phyloP scores from a whole-genome alignment of 306 rosid species.

The Lathyrus tuberosus region DNA sequence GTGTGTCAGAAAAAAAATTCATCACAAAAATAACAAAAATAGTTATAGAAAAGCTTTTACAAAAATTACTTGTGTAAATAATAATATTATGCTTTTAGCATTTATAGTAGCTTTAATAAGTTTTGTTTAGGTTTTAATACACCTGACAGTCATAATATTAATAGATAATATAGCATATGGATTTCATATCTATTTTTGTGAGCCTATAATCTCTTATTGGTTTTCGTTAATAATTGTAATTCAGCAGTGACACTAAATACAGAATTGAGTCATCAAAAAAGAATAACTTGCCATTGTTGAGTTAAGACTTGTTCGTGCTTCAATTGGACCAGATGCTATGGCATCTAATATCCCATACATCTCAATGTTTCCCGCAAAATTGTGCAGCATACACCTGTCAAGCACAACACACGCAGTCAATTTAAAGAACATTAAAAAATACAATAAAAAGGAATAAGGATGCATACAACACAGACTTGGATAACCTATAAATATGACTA shows the following conservation, averaged over 20 bases:
- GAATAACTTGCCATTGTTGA: slow-evolving; percentile 78
- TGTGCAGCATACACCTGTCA: slow-evolving; percentile 96
- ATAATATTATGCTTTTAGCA: background rate
- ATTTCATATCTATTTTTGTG: too few species aligned
- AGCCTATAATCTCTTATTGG: too few species aligned
- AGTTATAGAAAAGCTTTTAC: background rate
- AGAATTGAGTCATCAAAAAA: slow-evolving; percentile 27
- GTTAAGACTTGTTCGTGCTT: slow-evolving; percentile 71
- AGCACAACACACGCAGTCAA: slow-evolving; percentile 35
- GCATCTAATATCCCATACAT: slow-evolving; percentile 86
- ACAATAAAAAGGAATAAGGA: slow-evolving; percentile 30
- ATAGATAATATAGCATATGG: background rate
- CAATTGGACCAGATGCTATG: slow-evolving; percentile 83
- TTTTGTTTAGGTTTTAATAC: background rate
- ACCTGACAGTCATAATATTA: slow-evolving; percentile 11
- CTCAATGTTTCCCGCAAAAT: slow-evolving; percentile 86
- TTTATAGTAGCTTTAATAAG: background rate
- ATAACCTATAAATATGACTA: slow-evolving; percentile 13
- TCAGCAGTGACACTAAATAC: slow-evolving; percentile 18
- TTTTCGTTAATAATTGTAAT: background rate
- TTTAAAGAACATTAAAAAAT: slow-evolving; percentile 18
- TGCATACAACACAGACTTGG: slow-evolving; percentile 24
- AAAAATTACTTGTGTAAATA: slow-evolving; percentile 22
- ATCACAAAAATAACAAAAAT: background rate
- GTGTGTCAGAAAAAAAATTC: background rate